Evolutionary conservation across 1,284 basidiomycete species (phyloP), one percentile per base, ranked within the genome.

Genomic region (Pseudozyma tsukubaensis): DNA sequence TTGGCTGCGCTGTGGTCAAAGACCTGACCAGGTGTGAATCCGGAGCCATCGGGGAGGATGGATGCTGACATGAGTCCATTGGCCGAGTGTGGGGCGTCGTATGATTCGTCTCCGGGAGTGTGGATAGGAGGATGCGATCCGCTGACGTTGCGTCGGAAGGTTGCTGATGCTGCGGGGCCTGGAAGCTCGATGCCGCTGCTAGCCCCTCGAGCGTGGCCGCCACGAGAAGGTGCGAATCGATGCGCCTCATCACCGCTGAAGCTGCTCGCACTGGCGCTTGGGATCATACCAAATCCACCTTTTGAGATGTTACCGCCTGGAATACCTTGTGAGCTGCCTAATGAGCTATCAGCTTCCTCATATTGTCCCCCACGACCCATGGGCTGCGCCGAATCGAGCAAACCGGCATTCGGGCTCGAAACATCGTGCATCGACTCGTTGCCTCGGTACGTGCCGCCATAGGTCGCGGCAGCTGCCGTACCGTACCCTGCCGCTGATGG

Each of bases 401-500:
- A 53, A 16, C 65, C 65, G 4, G 39, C 65, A 3, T 71, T 71
- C 7, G 63, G 57, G n/a, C 34, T 72, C 18, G 71, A 73, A 16
- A 64, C 54, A 42, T 74, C 70, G 55, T 59, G 60, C 50, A 51
- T 64, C 18, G 60, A 68, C 18, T 62, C 59, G 37, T 68, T 62
- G 19, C 18, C 49, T 10, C 53, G 48, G 24, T 56, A 67, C 16
- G 43, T 32, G 24, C 34, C 51, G 19, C 39, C 18, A 34, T 44
- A 40, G 36, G 35, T 19, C 24, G 24, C 24, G 0, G 65, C 65
- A 9, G 65, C 55, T 18, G 58, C 54, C 7, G 69, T 59, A 4
- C 67, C 72, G 36, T 77, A 77, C 18, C 75, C 71, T 7, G 75
- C 71, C 4, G 75, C 75, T 2, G 75, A 77, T 14, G 75, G 75